A percentile compares a stretch with the other conserved stretches of the same genome.
phyloP scores from a whole-genome alignment of 148 eudicot species.

The Heliamphora exappendiculata region DNA sequence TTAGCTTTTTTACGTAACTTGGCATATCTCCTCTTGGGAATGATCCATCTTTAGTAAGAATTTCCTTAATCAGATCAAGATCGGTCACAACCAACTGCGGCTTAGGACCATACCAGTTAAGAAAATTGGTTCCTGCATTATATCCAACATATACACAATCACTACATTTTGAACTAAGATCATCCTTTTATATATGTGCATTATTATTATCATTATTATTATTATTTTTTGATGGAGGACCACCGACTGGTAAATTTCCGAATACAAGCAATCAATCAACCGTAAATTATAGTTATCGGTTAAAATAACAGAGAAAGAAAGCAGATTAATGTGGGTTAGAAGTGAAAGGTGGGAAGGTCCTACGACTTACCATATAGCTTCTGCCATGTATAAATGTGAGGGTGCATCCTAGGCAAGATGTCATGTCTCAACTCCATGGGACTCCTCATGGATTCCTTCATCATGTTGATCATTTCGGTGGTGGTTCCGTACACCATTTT shows the following conservation, averaged over 20 bases:
- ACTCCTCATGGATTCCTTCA: background rate
- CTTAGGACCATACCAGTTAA: background rate
- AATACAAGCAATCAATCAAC: too few relatives aligned
- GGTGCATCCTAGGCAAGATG: conserved; percentile 1
- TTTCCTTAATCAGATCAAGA: background rate
- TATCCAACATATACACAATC: too few relatives aligned
- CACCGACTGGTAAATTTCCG: too few relatives aligned
- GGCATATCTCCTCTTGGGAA: background rate
- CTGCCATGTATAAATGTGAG: background rate
- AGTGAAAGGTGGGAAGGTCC: too few relatives aligned
- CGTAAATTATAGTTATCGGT: too few relatives aligned
- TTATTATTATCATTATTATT: too few relatives aligned
- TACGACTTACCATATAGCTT: background rate
- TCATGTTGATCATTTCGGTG: background rate
- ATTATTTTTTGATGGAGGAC: too few relatives aligned
- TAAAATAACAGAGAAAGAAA: too few relatives aligned
- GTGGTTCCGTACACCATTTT: background rate
- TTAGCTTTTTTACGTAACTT: background rate
- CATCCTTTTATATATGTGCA: too few relatives aligned
- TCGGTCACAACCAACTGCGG: conserved; percentile 1
- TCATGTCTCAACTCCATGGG: background rate
- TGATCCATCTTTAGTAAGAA: background rate
- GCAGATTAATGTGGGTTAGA: too few relatives aligned
- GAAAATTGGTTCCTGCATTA: conserved; percentile 11
- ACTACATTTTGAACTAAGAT: too few relatives aligned